Percentiles rank a stretch among this genome's conserved stretches.
phyloP scores from a whole-genome alignment of 768 basidiomycete species.

The Pleurotus salmoneostramineus region DNA sequence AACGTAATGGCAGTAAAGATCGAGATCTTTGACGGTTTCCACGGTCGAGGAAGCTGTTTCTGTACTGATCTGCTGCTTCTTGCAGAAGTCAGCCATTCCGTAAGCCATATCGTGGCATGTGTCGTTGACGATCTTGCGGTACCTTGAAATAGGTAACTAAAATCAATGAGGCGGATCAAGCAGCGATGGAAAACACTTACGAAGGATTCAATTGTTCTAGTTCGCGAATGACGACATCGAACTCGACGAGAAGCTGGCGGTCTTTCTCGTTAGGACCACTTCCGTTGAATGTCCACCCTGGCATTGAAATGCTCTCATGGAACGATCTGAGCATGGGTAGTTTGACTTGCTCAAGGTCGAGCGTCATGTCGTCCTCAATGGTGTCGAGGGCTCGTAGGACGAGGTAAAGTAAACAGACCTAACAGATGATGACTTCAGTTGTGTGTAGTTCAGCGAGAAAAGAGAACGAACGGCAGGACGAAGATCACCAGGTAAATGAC shows the following conservation, averaged over 20 bases:
- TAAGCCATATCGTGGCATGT: slow-evolving; percentile 83
- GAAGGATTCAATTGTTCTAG: background rate
- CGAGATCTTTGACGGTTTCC: slow-evolving; percentile 79
- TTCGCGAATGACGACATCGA: slow-evolving; percentile 1
- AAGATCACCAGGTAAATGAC: background rate
- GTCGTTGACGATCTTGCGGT: slow-evolving; percentile 76
- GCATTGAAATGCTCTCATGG: slow-evolving; percentile 1
- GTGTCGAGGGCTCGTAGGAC: background rate
- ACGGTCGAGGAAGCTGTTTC: slow-evolving; percentile 56
- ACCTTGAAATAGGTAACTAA: slow-evolving; percentile 32
- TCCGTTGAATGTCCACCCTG: slow-evolving; percentile 1
- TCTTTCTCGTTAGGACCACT: slow-evolving; percentile 5
- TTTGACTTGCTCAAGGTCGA: slow-evolving; percentile 1
- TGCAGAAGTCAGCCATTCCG: slow-evolving; percentile 96
- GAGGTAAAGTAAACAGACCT: slow-evolving; percentile 3
- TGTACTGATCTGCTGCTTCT: slow-evolving; percentile 63
- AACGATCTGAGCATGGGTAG: slow-evolving; percentile 1
- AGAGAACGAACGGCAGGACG: background rate
- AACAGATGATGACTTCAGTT: too few species aligned
- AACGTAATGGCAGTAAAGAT: slow-evolving; percentile 98
- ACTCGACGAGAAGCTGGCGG: slow-evolving; percentile 1
- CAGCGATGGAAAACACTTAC: background rate
- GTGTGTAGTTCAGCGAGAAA: too few species aligned
- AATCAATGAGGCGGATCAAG: too few species aligned
- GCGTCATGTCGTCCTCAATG: slow-evolving; percentile 4